Base-by-base conservation (phyloP, 352 stramenopile genomes). In the Phytopythium vexans region DNA sequence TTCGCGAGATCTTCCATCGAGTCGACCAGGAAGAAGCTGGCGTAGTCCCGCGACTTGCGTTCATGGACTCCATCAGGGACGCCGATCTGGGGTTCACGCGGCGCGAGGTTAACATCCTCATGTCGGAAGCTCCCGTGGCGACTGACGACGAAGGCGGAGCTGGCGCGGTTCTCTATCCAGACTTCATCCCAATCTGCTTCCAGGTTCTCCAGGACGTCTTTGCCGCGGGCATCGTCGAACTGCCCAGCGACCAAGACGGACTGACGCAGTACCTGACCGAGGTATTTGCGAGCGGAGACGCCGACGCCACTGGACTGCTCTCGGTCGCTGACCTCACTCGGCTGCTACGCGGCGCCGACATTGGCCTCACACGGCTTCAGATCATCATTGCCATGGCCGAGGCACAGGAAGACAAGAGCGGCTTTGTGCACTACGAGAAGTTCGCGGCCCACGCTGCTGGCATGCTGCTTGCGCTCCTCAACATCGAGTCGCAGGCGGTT, bases 1-100 rank as follows among this genome's bases (percentile, higher is more conserved):
- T 93, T 52, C 72, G 77, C 3, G 82, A 93, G 51, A 88, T 83
- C 58, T 85, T 93, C 50, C 78, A 88, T 52, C 80, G 82, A 27
- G 56, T 71, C 6, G 82, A 91, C 45, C 54, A 72, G 0, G 72
- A 87, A 43, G 76, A 89, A 34, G 54, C 50, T 3, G 82, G 82
- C 4, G 67, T 55, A 9, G 32, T 91, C 7, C 53, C 40, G 8
- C 70, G 78, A 10, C 12, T 77, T 32, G 66, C 81, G n/a, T 93
- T 93, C 42, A 78, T 85, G 65, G 71, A 86, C 32, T 70, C 68
- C 7, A 60, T 93, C 31, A 74, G 77, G 34, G 82, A 93, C 53
- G 76, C 70, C 3, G 82, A 93, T 40, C 52, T 93, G 0, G 82
- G 82, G 3, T 49, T 93, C 7, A 85, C 67, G 9, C 72, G 80